These are phyloP conservation scores for Penicillium brevicompactum DNA, from an alignment of 2,329 filamentous ascomycete genomes.

Conservation along the genomic window DNA sequence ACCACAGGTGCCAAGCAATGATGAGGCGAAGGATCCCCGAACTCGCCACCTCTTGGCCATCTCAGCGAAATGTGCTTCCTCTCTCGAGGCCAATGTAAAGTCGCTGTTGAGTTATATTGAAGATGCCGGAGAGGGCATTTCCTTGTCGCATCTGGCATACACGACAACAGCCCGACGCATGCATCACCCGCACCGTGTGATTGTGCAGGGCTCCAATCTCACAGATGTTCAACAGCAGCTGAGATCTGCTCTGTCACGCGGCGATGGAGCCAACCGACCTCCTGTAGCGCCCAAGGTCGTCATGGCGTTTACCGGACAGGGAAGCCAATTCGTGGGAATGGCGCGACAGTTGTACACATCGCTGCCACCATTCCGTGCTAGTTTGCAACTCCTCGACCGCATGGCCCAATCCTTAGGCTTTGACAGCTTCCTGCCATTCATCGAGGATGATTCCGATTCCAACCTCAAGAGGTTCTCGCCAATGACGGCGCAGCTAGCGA, in stretches of 20 bases:
- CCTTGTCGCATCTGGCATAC: constrained; percentile 60
- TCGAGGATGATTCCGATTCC: neutral
- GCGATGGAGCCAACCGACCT: neutral
- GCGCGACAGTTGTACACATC: neutral
- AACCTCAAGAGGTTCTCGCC: neutral
- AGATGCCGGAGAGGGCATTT: constrained; percentile 46
- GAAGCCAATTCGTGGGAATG: neutral
- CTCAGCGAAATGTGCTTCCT: constrained; percentile 53
- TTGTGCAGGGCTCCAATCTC: neutral
- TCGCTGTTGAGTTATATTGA: constrained; percentile 56
- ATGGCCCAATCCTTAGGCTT: neutral
- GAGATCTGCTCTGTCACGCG: neutral
- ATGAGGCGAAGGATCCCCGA: constrained; percentile 39
- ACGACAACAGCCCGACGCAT: constrained; percentile 65
- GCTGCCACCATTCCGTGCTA: neutral
- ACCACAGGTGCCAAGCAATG: constrained; percentile 19
- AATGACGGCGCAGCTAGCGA: neutral
- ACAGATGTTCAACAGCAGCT: neutral
- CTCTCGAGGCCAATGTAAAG: constrained; percentile 55
- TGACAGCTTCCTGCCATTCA: neutral
- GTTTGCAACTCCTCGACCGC: neutral
- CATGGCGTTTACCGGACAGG: neutral
- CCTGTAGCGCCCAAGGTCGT: neutral
- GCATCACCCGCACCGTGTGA: constrained; percentile 48
- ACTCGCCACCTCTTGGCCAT: constrained; percentile 58